Evolutionary conservation across 2,329 filamentous ascomycete genomes (phyloP).

Genomic region (Pseudocercospora fijiensis): DNA sequence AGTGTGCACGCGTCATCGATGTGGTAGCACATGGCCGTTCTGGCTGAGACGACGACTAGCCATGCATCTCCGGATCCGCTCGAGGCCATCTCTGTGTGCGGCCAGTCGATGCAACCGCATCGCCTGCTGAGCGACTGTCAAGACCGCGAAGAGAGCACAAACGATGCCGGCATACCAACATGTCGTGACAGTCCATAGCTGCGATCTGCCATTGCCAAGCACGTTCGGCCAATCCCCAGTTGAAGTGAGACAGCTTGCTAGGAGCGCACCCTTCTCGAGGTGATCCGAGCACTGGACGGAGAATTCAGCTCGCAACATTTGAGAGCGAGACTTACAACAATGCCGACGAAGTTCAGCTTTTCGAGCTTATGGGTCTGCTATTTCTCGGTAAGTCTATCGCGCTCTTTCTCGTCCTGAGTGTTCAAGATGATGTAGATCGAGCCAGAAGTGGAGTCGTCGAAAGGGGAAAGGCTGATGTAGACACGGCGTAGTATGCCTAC

Average conservation of each 20-base stretch:
- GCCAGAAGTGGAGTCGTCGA: constrained; percentile 35
- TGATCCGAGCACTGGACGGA: background rate
- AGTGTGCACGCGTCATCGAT: constrained; percentile 36
- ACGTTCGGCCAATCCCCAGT: constrained; percentile 48
- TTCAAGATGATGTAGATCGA: constrained; percentile 43
- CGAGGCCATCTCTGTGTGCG: constrained; percentile 42
- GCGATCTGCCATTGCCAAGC: constrained; percentile 38
- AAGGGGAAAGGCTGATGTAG: background rate
- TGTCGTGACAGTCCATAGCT: constrained; percentile 45
- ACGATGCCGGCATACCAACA: constrained; percentile 49
- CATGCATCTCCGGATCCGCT: constrained; percentile 41
- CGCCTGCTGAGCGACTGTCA: constrained; percentile 47
- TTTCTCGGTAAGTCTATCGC: constrained; percentile 39
- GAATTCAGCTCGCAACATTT: background rate
- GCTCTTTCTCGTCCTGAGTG: constrained; percentile 35
- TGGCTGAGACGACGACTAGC: constrained; percentile 23
- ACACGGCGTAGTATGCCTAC: background rate
- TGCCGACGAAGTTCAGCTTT: constrained; percentile 46
- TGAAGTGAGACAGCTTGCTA: constrained; percentile 44
- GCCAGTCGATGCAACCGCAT: constrained; percentile 47
- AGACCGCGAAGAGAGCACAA: constrained; percentile 53
- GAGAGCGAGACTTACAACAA: constrained; percentile 38
- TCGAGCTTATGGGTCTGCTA: constrained; percentile 45
- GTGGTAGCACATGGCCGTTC: constrained; percentile 31
- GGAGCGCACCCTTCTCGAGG: constrained; percentile 38